Evolutionary conservation across 2,329 filamentous ascomycete genomes (phyloP).

Genomic region (Exophiala bonariae): DNA sequence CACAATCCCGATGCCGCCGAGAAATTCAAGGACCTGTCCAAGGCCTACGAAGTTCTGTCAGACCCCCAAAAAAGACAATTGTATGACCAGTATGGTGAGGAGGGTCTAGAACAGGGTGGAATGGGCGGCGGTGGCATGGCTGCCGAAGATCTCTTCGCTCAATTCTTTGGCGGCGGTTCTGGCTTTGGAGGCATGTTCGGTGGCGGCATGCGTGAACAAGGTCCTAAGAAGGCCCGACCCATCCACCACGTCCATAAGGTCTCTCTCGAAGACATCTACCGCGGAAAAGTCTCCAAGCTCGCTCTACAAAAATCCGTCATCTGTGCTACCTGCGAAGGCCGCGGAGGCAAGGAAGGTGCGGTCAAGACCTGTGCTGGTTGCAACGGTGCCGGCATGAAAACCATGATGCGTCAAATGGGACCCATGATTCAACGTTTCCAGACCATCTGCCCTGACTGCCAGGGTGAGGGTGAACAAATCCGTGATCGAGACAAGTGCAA

Average conservation of each 20-base stretch:
- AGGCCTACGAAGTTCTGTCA: constrained; percentile 92
- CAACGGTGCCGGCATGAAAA: constrained; percentile 97
- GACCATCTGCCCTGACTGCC: constrained; percentile 97
- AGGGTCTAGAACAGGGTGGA: constrained; percentile 86
- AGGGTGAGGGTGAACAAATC: constrained; percentile 94
- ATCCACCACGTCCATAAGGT: constrained; percentile 99
- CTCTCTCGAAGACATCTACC: constrained; percentile 95
- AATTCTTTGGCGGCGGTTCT: constrained; percentile 82
- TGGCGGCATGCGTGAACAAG: constrained; percentile 76
- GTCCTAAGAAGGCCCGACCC: constrained; percentile 87
- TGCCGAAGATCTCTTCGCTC: constrained; percentile 91
- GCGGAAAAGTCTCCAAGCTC: constrained; percentile 95
- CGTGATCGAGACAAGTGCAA: constrained; percentile 98
- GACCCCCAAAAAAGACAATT: constrained; percentile 87
- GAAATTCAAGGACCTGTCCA: constrained; percentile 97
- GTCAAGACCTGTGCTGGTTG: constrained; percentile 90
- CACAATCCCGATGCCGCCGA: constrained; percentile 91
- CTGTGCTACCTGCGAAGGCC: constrained; percentile 89
- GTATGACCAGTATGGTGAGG: constrained; percentile 98
- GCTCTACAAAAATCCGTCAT: constrained; percentile 97
- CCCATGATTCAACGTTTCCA: constrained; percentile 99
- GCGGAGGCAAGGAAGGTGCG: constrained; percentile 96
- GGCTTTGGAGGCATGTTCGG: constrained; percentile 71
- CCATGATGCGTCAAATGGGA: constrained; percentile 99
- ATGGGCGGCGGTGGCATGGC: constrained; percentile 85